Percentiles rank a stretch among this genome's conserved stretches.
Conservation (phyloP, 768 basidiomycete species). For the Leccinum aurantiacum region DNA sequence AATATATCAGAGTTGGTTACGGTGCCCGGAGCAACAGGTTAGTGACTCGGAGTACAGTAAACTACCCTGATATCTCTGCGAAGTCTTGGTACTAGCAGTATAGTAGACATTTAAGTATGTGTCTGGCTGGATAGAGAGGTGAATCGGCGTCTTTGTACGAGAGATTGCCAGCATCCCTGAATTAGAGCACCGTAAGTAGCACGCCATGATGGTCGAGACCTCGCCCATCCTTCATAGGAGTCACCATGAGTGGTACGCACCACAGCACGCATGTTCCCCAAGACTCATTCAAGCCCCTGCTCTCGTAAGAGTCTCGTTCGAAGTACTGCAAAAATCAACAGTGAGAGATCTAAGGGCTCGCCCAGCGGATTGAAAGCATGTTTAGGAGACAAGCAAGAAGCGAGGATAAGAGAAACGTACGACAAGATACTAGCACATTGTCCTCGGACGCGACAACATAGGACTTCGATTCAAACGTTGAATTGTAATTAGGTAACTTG, state of each 20-base stretch:
- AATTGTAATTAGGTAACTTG: neutral
- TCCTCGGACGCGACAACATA: neutral
- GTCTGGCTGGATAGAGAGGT: neutral
- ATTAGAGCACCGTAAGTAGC: neutral
- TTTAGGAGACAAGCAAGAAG: neutral
- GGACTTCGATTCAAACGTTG: neutral
- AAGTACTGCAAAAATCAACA: neutral
- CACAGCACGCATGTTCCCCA: neutral
- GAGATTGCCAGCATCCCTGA: neutral
- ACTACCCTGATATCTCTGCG: neutral
- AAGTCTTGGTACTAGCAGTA: neutral
- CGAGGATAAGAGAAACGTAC: neutral
- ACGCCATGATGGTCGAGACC: neutral
- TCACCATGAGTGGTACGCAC: neutral
- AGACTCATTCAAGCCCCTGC: neutral
- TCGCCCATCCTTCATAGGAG: neutral
- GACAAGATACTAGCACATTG: neutral
- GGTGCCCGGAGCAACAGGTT: neutral
- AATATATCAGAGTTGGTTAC: neutral
- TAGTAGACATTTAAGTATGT: neutral
- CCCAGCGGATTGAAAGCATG: neutral
- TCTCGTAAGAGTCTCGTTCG: neutral
- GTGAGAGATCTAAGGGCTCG: neutral
- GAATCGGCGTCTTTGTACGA: too few relatives aligned
- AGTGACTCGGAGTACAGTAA: neutral